Evolutionary conservation across 2,329 filamentous ascomycete species (phyloP).

Genomic region (Fusarium anguioides): DNA sequence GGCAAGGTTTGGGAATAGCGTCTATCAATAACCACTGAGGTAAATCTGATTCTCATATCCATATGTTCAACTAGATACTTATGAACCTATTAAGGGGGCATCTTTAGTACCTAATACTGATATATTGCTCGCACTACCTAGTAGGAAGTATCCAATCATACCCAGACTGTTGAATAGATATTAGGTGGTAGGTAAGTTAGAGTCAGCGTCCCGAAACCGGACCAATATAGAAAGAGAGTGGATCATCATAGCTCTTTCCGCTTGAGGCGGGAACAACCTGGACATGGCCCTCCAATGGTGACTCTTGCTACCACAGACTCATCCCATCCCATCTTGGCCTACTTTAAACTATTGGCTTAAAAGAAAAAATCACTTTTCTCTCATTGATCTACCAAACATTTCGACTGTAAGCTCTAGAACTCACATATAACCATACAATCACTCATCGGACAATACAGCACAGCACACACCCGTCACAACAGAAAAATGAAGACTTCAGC

Average conservation of each 20-base stretch:
- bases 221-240: conserved; percentile 8
- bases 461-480: not conserved
- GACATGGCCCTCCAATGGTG: conserved; percentile 23
- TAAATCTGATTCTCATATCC: not conserved
- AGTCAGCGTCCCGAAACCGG: conserved; percentile 21
- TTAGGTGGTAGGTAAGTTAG: too few species aligned
- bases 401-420: conserved; percentile 1
- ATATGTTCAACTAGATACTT: too few species aligned
- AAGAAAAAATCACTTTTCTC: conserved; percentile 16
- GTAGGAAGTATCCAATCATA: not conserved
- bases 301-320: conserved; percentile 31
- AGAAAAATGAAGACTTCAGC: conserved; percentile 51
- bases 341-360: conserved; percentile 20
- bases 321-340: conserved; percentile 21
- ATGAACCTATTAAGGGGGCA: too few species aligned
- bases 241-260: not conserved
- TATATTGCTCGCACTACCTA: too few species aligned
- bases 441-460: not conserved
- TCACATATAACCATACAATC: not conserved
- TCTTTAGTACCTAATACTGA: too few species aligned
- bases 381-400: conserved; percentile 6
- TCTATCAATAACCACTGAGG: too few species aligned
- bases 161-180: too few species aligned
- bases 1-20: not conserved
- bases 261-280: conserved; percentile 9